Base-by-base conservation (phyloP, 305 asterid species). In the Fraxinus platypoda region DNA sequence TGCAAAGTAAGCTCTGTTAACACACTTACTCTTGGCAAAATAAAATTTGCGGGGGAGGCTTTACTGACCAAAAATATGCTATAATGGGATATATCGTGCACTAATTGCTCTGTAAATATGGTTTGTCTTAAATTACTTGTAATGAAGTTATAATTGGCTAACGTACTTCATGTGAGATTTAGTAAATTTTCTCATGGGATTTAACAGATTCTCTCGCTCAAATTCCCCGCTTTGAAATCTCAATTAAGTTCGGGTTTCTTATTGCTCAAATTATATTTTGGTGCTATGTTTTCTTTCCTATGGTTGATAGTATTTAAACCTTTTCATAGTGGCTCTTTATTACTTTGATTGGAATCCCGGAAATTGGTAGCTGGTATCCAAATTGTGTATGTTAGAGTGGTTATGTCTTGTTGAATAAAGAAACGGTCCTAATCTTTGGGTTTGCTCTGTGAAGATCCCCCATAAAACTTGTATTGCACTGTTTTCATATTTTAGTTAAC, bases 1-100 rank as follows among this genome's bases (percentile, higher is more conserved):
- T 83, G 90, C 97, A 73, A 91, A 88, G 76, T 94, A 84, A 87
- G 85, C 31, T 26, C 66, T 46, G 21, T 25, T 25, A 2, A 64
- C n/a, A 64, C n/a, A 64, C 2, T 25, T 8, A 3, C 4, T 15
- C n/a, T 59, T 54, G 78, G 33, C 17, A 25, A 38, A n/a, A 33
- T 41, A 49, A 9, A 43, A 46, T 59, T 54, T 13, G 81, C n/a
- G 64, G n/a, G 71, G 81, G 81, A 72, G 84, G 57, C 31, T 79
- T 54, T 28, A 54, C 86, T 59, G 85, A 82, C 81, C 76, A 74
- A 78, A 70, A 64, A 70, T 54, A 31, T 41, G 78, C 33, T 73
- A 37, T 34, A 8, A 38, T 15, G 70, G 83, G 84, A 84, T 25
- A 52, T 41, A 57, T 31, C 25, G 31, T 80, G 35, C 81, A 75